phyloP scores from a whole-genome alignment of 371 early-diverging fungal species.

The Umbelopsis sp. region DNA sequence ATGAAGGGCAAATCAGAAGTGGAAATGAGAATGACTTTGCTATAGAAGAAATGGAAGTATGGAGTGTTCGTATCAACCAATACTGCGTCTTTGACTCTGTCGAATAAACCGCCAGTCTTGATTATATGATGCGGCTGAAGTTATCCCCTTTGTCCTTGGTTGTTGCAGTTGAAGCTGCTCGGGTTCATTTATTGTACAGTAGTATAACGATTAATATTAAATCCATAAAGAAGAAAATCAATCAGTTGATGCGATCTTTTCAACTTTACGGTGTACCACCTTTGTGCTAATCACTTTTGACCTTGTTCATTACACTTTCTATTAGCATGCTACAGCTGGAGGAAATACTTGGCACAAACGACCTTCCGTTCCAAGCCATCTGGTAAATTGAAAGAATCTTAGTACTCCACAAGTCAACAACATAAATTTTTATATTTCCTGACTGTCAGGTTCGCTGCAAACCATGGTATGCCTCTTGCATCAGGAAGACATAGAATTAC shows the following conservation, averaged over 20 bases:
- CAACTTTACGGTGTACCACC: too few species aligned
- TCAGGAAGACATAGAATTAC: not conserved
- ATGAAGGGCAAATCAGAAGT: conserved; percentile 13
- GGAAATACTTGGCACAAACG: not conserved
- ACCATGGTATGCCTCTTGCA: not conserved
- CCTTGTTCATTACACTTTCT: not conserved
- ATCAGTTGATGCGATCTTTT: too few species aligned
- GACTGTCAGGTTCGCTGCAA: not conserved
- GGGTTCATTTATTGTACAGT: too few species aligned
- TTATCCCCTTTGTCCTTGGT: too few species aligned
- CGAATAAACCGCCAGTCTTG: not conserved
- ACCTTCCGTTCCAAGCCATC: not conserved
- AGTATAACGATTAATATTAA: too few species aligned
- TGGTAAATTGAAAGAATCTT: not conserved
- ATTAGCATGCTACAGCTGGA: not conserved
- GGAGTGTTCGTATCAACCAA: conserved; percentile 6
- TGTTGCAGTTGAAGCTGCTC: too few species aligned
- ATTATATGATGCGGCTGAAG: not conserved
- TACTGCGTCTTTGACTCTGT: not conserved
- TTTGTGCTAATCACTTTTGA: too few species aligned
- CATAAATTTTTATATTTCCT: not conserved
- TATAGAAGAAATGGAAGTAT: conserved; percentile 20
- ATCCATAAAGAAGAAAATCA: too few species aligned
- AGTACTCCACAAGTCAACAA: too few species aligned
- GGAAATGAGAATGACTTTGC: conserved; percentile 19